Base-by-base conservation (phyloP, 2,329 filamentous ascomycete genomes). In the Pseudogymnoascus sp. region DNA sequence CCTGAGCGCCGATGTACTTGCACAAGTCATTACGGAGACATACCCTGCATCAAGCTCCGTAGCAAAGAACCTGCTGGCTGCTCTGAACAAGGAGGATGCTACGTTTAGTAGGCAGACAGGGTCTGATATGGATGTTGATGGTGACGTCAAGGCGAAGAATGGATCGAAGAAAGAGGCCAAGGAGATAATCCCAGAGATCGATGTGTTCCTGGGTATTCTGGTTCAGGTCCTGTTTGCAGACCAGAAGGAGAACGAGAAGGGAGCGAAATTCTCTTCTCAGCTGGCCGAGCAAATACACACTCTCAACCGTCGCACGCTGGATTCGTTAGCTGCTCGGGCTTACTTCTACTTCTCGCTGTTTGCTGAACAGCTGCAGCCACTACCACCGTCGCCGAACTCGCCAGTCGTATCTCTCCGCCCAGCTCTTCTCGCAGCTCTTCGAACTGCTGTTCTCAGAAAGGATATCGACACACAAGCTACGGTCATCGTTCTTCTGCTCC, bases 261-360 rank as follows among this genome's bases (percentile, higher is more conserved):
- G 95, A 62, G 87, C 88, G 67, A 84, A 90, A 65, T 96, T 97
- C 78, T 97, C 95, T 31, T 85, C 86, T 69, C 86, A 87, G 70
- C 83, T 99, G 62, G 87, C 92, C 61, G 90, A 93, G 73, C 89
- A 89, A 73, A 88, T 97, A 75, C 91, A 96, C 72, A 83, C 87
- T 62, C 83, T 96, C 74, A 99, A 99, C 81, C 89, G 95, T 67
- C 88, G 95, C 70, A 97, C 95, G 23, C 81, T 99, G 66, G 95
- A 99, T 76, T 92, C 93, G 60, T 85, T 99, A 64, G 90, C 93
- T 64, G 92, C 93, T 68, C 96, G 96, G 77, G 92, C 93, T 67
- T 99, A 97, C 83, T 97, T 97, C 78, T 99, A 99, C 82, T 96
- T 91, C 78, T 91, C 91, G 23, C 82, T 97, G 70, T 97, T 97